Evolutionary conservation across 23 red algal species (phyloP).

Genomic region (Cyanidioschyzon merolae): DNA sequence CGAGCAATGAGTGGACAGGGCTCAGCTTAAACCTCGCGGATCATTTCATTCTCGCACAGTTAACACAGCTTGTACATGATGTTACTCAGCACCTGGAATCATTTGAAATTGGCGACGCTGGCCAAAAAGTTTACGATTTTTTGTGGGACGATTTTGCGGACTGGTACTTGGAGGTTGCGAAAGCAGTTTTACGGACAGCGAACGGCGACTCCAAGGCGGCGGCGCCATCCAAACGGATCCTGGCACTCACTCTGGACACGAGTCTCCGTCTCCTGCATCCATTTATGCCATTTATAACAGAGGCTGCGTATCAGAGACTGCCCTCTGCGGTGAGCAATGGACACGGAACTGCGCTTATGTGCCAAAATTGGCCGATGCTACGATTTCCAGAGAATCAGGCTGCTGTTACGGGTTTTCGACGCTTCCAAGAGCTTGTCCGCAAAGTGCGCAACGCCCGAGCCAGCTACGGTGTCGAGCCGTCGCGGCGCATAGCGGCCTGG

Average conservation of each 20-base stretch:
- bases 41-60: slow-evolving; percentile 57
- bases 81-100: slow-evolving; percentile 33
- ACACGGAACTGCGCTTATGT: slow-evolving; percentile 46
- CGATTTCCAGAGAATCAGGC: slow-evolving; percentile 27
- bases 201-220: slow-evolving; percentile 13
- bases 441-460: slow-evolving; percentile 68
- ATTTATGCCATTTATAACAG: slow-evolving; percentile 96
- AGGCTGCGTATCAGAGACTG: slow-evolving; percentile 85
- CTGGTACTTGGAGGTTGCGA: slow-evolving; percentile 96
- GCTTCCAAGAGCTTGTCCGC: slow-evolving; percentile 64
- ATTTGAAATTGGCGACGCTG: slow-evolving; percentile 58
- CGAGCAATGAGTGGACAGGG: not conserved
- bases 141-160: slow-evolving; percentile 99
- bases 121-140: slow-evolving; percentile 67
- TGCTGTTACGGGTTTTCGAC: slow-evolving; percentile 43
- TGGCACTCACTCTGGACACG: slow-evolving; percentile 78
- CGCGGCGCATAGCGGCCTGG: slow-evolving; percentile 26
- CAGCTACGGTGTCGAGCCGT: slow-evolving; percentile 68
- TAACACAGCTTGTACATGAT: slow-evolving; percentile 35
- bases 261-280: slow-evolving; percentile 89
- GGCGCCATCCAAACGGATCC: slow-evolving; percentile 14
- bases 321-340: slow-evolving; percentile 16
- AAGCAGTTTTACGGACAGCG: slow-evolving; percentile 44
- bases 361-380: slow-evolving; percentile 47
- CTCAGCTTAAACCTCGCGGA: slow-evolving; percentile 43